These are phyloP conservation scores for Eragrostis nindensis DNA, from an alignment of 176 grass and related monocot species.

Conservation along the genomic window DNA sequence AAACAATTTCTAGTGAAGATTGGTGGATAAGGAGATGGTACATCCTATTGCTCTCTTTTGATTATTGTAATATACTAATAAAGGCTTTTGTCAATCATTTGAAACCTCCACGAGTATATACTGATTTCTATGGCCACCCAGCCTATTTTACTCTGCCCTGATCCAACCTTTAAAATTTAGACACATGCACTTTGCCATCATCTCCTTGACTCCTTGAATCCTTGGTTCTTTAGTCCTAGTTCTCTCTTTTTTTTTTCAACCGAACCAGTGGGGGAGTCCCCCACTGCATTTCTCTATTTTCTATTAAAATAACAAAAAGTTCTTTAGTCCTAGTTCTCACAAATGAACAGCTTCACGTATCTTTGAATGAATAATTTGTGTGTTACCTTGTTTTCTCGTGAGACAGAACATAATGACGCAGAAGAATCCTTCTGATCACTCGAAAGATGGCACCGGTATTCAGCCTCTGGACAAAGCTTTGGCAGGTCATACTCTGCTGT, in stretches of 20 bases:
- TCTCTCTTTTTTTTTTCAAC: too few relatives aligned
- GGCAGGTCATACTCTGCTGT: constrained; percentile 51
- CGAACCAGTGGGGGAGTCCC: too few relatives aligned
- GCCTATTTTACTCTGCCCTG: constrained; percentile 3
- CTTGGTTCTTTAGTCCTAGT: constrained; percentile 14
- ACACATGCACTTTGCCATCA: background rate
- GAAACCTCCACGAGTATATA: background rate
- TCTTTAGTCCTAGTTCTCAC: background rate
- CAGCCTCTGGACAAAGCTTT: constrained; percentile 44
- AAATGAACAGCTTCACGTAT: background rate
- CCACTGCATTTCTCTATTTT: too few relatives aligned
- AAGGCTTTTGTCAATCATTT: background rate
- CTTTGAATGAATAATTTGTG: constrained; percentile 4
- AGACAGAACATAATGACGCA: constrained; percentile 64
- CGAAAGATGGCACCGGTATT: constrained; percentile 27
- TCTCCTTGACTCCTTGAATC: constrained; percentile 1
- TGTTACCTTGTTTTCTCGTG: constrained; percentile 43
- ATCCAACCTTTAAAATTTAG: constrained; percentile 16
- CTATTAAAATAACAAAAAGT: too few relatives aligned
- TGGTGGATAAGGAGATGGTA: constrained; percentile 95
- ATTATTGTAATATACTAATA: constrained; percentile 14
- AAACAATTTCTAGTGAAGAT: constrained; percentile 67
- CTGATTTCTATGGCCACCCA: constrained; percentile 22
- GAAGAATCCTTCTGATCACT: constrained; percentile 33
- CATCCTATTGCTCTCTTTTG: constrained; percentile 24